Base-by-base conservation (phyloP, 2,329 filamentous ascomycete species). In the Aspergillus jensenii region DNA sequence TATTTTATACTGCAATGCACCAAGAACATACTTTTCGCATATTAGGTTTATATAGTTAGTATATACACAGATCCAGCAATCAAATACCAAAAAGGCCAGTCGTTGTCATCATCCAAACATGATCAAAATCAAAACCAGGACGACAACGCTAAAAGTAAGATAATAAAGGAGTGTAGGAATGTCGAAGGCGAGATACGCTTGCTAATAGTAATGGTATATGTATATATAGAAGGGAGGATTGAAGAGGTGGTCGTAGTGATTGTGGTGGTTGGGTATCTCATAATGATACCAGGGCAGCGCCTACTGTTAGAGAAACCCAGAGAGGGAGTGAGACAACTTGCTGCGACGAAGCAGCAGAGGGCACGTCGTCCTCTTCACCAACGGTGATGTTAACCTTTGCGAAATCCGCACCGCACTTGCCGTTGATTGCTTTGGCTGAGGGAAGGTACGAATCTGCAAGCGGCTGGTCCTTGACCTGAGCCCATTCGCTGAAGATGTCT, bases 351-450 rank as follows among this genome's bases (percentile, higher is more conserved):
- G 31, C 50, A 15, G 44, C 27, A 8, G 59, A 44, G 4, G 58
- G 41, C 3, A 45, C 57, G 14, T 65, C 62, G 19, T 51, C 55
- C 12, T 62, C 45, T 2, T 56, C 56, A 1, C 69, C 71, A 15
- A 71, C 65, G 1, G 67, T 68, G 33, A 84, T 72, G 35, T 79
- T 81, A 12, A 76, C 74, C 60, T 79, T 80, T 12, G 82, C 81
- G 64, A 86, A 88, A 1, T 67, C 71, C 1, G 78, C 75, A 1
- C 86, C 86, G 65, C 86, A 88, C 11, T 69, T 80, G 11, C 84
- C 79, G 68, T 96, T 89, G 52, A 98, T 82, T 67, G 89, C 84
- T 61, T 82, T 76, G 0, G 93, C 93, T 0, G 92, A 91, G 9
- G 77, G 68, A 6, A 82, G 75, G 71, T 97, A 98, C 0, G 87